Evolutionary conservation across 2,329 filamentous ascomycete genomes (phyloP).

Genomic region (Keithomyces neogunnii): DNA sequence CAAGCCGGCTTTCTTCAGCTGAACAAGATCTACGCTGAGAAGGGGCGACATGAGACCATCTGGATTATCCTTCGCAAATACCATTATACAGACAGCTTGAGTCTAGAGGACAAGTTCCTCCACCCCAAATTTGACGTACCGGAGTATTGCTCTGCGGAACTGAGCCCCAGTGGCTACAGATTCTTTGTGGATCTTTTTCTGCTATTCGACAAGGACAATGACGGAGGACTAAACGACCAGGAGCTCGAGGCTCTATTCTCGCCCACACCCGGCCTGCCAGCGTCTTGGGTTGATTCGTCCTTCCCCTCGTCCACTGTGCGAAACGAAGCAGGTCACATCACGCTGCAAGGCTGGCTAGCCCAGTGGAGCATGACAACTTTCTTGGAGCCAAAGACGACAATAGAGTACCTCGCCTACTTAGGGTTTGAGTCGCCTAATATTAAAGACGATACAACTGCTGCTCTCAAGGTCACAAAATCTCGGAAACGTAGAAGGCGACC

Average conservation of each 20-base stretch:
- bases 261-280: conserved; percentile 81
- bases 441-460: conserved; percentile 70
- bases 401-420: conserved; percentile 92
- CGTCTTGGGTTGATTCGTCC: conserved; percentile 77
- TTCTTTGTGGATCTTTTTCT: conserved; percentile 97
- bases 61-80: conserved; percentile 96
- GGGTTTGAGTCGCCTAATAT: conserved; percentile 78
- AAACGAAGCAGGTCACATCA: conserved; percentile 92
- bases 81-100: conserved; percentile 92
- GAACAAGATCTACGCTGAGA: conserved; percentile 95
- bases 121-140: conserved; percentile 93
- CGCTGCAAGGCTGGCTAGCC: conserved; percentile 92
- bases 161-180: conserved; percentile 88
- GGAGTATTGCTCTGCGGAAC: conserved; percentile 82
- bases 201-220: conserved; percentile 94
- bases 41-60: conserved; percentile 94
- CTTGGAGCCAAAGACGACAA: conserved; percentile 84
- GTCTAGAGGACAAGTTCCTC: conserved; percentile 81
- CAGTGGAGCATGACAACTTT: conserved; percentile 99
- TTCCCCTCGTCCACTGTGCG: conserved; percentile 92
- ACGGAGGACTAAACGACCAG: conserved; percentile 80
- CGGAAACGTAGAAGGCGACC: conserved; percentile 76
- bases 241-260: conserved; percentile 85
- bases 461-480: conserved; percentile 86
- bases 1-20: conserved; percentile 77